Evolutionary conservation across 345 rosid genomes (phyloP).

Genomic region (Lepidium didymum): DNA sequence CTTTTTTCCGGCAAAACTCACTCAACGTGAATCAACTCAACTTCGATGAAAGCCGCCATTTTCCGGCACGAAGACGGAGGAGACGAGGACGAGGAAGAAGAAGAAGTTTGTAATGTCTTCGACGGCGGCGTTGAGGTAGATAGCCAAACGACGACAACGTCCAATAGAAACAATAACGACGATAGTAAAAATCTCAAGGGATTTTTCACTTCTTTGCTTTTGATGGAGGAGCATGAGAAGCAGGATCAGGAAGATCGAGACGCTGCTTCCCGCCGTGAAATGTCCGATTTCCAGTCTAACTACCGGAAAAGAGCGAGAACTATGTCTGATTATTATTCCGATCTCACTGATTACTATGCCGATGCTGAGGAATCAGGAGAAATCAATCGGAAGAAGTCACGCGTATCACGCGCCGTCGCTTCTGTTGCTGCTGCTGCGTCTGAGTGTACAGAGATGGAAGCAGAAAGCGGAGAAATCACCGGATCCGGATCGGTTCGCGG

Average conservation of each 20-base stretch:
- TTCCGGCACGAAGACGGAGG: constrained; percentile 12
- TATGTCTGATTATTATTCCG: constrained; percentile 34
- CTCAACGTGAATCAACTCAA: not conserved
- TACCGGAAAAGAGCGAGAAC: constrained; percentile 32
- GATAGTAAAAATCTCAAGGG: constrained; percentile 37
- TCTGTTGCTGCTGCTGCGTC: constrained; percentile 30
- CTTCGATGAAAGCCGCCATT: constrained; percentile 26
- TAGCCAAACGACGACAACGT: not conserved
- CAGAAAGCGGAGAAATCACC: constrained; percentile 33
- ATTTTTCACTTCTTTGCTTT: constrained; percentile 41
- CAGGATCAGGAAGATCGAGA: constrained; percentile 33
- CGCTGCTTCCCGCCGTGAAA: constrained; percentile 33
- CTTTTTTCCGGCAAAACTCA: not conserved
- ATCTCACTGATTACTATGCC: constrained; percentile 29
- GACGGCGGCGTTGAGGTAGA: constrained; percentile 22
- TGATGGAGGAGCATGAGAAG: constrained; percentile 57
- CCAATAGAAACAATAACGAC: constrained; percentile 11
- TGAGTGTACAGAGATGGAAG: constrained; percentile 17
- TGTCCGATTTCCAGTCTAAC: constrained; percentile 37
- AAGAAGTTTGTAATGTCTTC: constrained; percentile 22
- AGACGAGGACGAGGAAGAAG: constrained; percentile 12
- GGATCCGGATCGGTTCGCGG: constrained; percentile 29
- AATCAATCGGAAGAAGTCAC: constrained; percentile 44
- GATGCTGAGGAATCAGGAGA: constrained; percentile 42
- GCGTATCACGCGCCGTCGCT: constrained; percentile 39